Conservation (phyloP, 2,329 filamentous ascomycete species). For the Sarocladiaceae sp. region DNA sequence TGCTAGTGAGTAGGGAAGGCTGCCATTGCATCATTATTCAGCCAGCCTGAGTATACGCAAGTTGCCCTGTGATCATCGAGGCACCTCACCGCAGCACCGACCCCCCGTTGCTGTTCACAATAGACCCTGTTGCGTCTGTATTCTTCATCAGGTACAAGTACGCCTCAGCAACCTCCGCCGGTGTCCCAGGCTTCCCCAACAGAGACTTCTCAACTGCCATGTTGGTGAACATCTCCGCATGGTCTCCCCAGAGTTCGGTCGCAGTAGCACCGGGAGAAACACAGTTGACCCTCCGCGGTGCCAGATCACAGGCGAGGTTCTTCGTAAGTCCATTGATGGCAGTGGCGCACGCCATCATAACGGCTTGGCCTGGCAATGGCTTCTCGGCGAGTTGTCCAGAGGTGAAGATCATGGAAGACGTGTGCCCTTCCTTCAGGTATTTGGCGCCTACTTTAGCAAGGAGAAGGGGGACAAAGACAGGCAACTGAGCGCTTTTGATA, state of each 20-base stretch:
- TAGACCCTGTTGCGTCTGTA: constrained; percentile 8
- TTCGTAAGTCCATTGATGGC: constrained; percentile 47
- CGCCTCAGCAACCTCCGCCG: constrained; percentile 35
- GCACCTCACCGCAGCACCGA: not conserved
- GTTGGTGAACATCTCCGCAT: constrained; percentile 4
- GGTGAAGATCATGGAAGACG: constrained; percentile 50
- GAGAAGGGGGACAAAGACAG: constrained; percentile 44
- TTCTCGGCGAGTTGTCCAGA: constrained; percentile 44
- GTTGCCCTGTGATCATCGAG: no score
- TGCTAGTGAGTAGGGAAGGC: no score
- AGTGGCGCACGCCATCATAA: constrained; percentile 40
- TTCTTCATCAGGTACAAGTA: constrained; percentile 39
- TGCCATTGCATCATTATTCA: no score
- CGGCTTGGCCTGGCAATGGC: constrained; percentile 44
- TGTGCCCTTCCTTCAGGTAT: constrained; percentile 34
- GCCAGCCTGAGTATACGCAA: no score
- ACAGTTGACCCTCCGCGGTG: constrained; percentile 57
- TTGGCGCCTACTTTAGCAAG: constrained; percentile 41
- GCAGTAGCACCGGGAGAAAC: constrained; percentile 49
- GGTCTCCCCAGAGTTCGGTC: constrained; percentile 33
- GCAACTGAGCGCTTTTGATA: constrained; percentile 36
- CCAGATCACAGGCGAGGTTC: constrained; percentile 55
- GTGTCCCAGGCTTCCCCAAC: constrained; percentile 20
- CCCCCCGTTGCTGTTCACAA: constrained; percentile 1
- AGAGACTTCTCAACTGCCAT: constrained; percentile 1